Evolutionary conservation across 2,329 filamentous ascomycete species (phyloP).

Genomic region (Colletotrichum musae): DNA sequence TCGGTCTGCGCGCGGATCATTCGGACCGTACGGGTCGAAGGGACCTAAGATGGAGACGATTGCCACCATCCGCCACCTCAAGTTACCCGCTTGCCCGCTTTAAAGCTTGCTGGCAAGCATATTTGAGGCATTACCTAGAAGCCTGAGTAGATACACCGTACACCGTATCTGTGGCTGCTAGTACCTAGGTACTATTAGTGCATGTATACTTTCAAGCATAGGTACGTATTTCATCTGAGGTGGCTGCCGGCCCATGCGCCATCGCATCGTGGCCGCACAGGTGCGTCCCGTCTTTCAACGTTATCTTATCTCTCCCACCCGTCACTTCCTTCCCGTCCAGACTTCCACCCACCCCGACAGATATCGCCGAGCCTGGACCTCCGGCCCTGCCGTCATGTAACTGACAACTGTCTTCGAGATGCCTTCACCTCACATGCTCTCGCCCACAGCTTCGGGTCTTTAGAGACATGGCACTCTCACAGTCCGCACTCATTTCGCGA

Average conservation of each 20-base stretch:
- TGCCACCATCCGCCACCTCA: constrained; percentile 2
- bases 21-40: constrained; percentile 13
- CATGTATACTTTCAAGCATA: neutral
- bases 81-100: constrained; percentile 10
- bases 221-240: neutral
- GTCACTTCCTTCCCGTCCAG: neutral
- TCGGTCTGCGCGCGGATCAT: constrained; percentile 13
- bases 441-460: too few species aligned
- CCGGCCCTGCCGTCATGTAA: neutral
- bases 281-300: constrained; percentile 12
- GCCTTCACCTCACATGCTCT: neutral
- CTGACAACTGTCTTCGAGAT: neutral
- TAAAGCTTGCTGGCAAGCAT: constrained; percentile 20
- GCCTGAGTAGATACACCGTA: too few species aligned
- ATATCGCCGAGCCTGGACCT: neutral
- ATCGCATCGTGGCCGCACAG: constrained; percentile 18
- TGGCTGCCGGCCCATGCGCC: constrained; percentile 16
- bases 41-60: neutral
- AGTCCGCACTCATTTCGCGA: neutral
- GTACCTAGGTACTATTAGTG: too few species aligned
- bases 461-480: neutral
- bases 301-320: constrained; percentile 25
- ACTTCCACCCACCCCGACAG: neutral
- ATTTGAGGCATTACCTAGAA: too few species aligned
- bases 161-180: too few species aligned